Base-by-base conservation (phyloP, 2,329 filamentous ascomycete genomes). In the Elsinoe necatrix region DNA sequence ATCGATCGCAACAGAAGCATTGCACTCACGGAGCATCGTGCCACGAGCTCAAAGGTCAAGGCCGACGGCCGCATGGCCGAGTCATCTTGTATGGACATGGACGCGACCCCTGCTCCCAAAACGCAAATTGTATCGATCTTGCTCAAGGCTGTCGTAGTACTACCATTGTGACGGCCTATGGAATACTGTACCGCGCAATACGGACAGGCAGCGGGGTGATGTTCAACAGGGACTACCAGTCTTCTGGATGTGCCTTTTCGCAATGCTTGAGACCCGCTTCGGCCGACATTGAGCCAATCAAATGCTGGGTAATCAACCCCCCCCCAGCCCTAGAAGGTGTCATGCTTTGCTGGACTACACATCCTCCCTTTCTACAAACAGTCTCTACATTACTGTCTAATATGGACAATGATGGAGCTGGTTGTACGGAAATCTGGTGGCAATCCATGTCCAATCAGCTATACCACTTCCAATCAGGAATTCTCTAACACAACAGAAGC, bases 31-130 rank as follows among this genome's bases (percentile, higher is more conserved):
- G 89, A 91, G 73, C 89, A 95, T 70, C 81, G 83, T 50, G 86
- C 85, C 58, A 89, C 73, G 27, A 92, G 77, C 63, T 93, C 86
- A 68, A 92, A 92, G 1, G 78, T 88, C 68, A 95, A 77, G 48
- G 89, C 89, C 11, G 86, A 68, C 23, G 54, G 52, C 20, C 52
- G 54, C 54, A 56, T 56, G n/a, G 54, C 18, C 12, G 39, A 14
- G 16, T n/a, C 48, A 52, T 52, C 48, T 37, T 52, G 11, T 37
- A 31, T 18, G 16, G 48, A 52, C 20, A 52, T 52, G 29, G 48
- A 23, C 12, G 9, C 14, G 3, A 11, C 34, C 9, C 4, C 34
- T n/a, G n/a, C n/a, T n/a, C n/a, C n/a, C n/a, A n/a, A n/a, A n/a
- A n/a, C n/a, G n/a, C n/a, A n/a, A n/a, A n/a, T n/a, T n/a, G n/a